These are phyloP conservation scores for Neurospora discreta DNA, from an alignment of 495 filamentous ascomycete species.

Conservation along the genomic window DNA sequence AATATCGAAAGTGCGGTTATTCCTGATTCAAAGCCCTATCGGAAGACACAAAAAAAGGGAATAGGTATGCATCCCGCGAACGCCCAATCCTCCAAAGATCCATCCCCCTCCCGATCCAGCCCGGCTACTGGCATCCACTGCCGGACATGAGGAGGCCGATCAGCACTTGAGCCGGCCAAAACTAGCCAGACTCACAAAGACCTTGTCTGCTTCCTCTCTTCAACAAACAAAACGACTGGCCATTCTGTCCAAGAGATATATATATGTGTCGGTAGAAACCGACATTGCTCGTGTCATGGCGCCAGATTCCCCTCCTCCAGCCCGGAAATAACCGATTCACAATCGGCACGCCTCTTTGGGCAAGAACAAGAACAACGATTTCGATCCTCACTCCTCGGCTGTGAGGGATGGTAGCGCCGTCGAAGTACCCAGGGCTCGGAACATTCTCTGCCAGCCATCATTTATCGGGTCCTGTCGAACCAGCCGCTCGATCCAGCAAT, in stretches of 20 bases:
- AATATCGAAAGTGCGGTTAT: neutral
- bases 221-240: neutral
- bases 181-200: neutral
- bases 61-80: neutral
- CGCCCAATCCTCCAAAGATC: neutral
- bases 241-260: neutral
- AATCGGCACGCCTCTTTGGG: neutral
- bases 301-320: neutral
- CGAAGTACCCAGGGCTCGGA: neutral
- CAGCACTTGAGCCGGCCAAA: neutral
- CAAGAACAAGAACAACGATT: neutral
- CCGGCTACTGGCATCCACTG: neutral
- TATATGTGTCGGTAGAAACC: neutral
- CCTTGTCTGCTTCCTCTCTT: neutral
- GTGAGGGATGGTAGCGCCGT: neutral
- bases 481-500: conserved; percentile 75
- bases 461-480: conserved; percentile 79
- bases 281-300: neutral
- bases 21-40: neutral
- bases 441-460: neutral
- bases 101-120: neutral
- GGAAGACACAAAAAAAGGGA: neutral
- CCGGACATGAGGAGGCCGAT: neutral
- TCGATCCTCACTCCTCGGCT: neutral
- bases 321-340: neutral